Percentiles rank a stretch among this genome's conserved stretches.
Evolutionary conservation across 2,329 filamentous ascomycete genomes (phyloP).

Genomic region (Metarhizium humberi): DNA sequence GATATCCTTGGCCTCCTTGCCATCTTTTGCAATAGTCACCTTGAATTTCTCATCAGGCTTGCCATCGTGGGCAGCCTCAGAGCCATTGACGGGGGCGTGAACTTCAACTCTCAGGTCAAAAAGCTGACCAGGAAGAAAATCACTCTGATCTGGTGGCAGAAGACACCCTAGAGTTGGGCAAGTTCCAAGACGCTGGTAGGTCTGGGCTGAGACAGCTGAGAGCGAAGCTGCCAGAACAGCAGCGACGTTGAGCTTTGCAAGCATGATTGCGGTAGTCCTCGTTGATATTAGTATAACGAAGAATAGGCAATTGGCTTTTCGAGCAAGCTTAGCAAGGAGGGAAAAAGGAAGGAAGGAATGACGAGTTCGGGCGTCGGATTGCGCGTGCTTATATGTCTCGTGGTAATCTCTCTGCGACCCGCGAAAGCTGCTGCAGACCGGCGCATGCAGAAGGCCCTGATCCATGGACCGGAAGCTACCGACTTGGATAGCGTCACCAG

Average conservation of each 20-base stretch:
- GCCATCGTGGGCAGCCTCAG: constrained; percentile 61
- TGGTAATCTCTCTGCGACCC: not conserved
- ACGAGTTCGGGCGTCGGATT: not conserved
- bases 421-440: not conserved
- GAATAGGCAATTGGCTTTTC: not conserved
- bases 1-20: constrained; percentile 41
- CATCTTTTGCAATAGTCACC: constrained; percentile 62
- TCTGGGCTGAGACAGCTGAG: constrained; percentile 41
- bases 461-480: constrained; percentile 4
- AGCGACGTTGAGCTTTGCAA: constrained; percentile 27
- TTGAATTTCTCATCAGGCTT: constrained; percentile 67
- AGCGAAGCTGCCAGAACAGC: constrained; percentile 24
- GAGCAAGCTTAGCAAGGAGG: not conserved
- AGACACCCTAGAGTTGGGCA: constrained; percentile 52
- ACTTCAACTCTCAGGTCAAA: constrained; percentile 80
- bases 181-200: constrained; percentile 49
- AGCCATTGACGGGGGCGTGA: constrained; percentile 72
- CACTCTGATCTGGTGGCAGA: constrained; percentile 55
- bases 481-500: not conserved
- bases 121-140: constrained; percentile 75
- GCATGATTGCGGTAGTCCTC: constrained; percentile 14
- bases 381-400: constrained; percentile 1
- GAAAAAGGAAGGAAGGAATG: too few species aligned
- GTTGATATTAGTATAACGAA: not conserved
- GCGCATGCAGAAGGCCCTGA: not conserved